These are phyloP conservation scores for Cladorrhinum sp. DNA, from an alignment of 2,329 filamentous ascomycete species.

Conservation along the genomic window DNA sequence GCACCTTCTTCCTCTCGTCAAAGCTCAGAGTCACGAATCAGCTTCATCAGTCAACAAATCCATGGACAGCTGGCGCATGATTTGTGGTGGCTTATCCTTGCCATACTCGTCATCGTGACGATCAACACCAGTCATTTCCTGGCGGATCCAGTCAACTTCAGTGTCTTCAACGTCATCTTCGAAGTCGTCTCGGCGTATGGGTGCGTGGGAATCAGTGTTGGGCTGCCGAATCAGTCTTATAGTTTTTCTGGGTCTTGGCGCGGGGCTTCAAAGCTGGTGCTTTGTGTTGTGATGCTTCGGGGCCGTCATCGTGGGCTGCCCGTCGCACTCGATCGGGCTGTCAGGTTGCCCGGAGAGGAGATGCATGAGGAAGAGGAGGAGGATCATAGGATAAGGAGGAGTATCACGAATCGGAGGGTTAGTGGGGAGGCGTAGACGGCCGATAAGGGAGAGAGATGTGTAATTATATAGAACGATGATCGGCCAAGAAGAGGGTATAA, in stretches of 20 bases:
- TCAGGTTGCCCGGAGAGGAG: conserved; percentile 39
- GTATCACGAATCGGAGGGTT: conserved; percentile 33
- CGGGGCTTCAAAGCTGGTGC: conserved; percentile 52
- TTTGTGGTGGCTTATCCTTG: conserved; percentile 61
- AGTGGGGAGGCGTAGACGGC: conserved; percentile 22
- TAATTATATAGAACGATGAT: too few relatives aligned
- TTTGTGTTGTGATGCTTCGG: conserved; percentile 55
- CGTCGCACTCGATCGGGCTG: conserved; percentile 53
- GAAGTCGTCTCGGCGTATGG: conserved; percentile 58
- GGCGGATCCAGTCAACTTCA: conserved; percentile 50
- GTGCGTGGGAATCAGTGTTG: conserved; percentile 57
- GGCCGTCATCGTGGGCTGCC: conserved; percentile 55
- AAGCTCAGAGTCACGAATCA: conserved; percentile 40
- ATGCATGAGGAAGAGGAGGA: conserved; percentile 41
- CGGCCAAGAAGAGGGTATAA: too few relatives aligned
- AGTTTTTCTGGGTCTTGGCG: conserved; percentile 56
- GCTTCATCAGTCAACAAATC: conserved; percentile 54
- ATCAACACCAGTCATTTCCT: conserved; percentile 56
- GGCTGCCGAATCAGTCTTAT: conserved; percentile 49
- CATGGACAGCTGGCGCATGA: conserved; percentile 62
- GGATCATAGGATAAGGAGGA: conserved; percentile 39
- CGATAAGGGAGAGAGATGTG: too few relatives aligned
- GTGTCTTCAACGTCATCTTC: conserved; percentile 57
- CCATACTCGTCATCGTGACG: conserved; percentile 57
- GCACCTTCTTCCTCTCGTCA: conserved; percentile 20